Evolutionary conservation across 139 green algal species (phyloP), one percentile per base, ranked within the genome.

Genomic region (Chlamydomonas incerta): DNA sequence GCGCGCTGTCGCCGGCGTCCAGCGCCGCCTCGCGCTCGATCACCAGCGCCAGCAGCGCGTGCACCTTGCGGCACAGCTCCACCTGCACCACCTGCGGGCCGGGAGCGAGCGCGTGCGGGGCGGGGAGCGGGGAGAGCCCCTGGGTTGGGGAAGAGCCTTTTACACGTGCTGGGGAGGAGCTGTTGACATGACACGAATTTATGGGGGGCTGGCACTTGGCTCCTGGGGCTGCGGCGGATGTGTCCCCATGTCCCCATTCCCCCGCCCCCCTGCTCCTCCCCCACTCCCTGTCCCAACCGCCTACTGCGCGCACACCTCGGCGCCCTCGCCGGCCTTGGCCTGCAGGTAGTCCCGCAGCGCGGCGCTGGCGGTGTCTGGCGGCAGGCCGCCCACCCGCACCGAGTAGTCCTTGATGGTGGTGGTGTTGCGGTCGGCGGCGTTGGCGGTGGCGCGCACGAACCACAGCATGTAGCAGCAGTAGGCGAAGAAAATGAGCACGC

Each of bases 331-430:
- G 1, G 28, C 66, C 20, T 15, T 41, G 0, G 50, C 29, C 15
- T 28, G 14, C 6, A 89, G 72, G 70, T 81, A 89, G 33, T 89
- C 84, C 58, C 3, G 13, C 35, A 88, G 52, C 83, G 85, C 83
- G 21, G 23, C 9, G 23, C 20, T 14, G 21, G 0, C 6, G 33
- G 82, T 71, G 79, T 90, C 80, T 21, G 80, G 70, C 58, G 87
- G 87, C 74, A 90, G 31, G 14, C 66, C 4, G 47, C 68, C 50
- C 34, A 89, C 87, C 31, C 73, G 72, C 67, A 90, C 80, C 28
- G 72, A 74, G 63, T 90, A 90, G 72, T 90, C 87, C 26, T 65
- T 62, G 63, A 90, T 35, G 29, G 83, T 90, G 33, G 81, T 77
- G 21, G 47, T 60, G 20, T 28, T 24, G 6, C 26, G 31, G 28